Evolutionary conservation across 148 eudicot genomes (phyloP).

Genomic region (Nepenthes gracilis): DNA sequence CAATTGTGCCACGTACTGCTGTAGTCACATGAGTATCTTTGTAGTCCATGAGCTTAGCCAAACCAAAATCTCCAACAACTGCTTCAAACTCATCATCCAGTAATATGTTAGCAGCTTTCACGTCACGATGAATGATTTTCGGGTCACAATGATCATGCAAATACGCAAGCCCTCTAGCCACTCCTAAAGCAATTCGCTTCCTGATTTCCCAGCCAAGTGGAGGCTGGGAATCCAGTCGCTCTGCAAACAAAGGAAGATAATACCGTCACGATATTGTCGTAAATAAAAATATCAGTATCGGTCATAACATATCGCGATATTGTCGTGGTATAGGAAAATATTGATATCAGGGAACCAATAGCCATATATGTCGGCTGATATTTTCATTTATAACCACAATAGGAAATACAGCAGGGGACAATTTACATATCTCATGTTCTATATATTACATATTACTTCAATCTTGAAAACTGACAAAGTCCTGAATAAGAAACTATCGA

Average conservation of each 20-base stretch:
- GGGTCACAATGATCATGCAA: slow-evolving; percentile 54
- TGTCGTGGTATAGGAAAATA: too few relatives aligned
- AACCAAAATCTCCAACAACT: slow-evolving; percentile 56
- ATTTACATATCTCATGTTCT: too few relatives aligned
- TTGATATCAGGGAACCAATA: too few relatives aligned
- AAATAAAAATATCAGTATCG: too few relatives aligned
- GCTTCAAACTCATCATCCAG: slow-evolving; percentile 68
- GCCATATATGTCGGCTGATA: too few relatives aligned
- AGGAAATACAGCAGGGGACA: too few relatives aligned
- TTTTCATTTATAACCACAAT: too few relatives aligned
- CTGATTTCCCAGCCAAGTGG: slow-evolving; percentile 53
- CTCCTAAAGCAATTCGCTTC: slow-evolving; percentile 41
- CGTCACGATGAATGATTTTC: slow-evolving; percentile 58
- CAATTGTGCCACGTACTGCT: slow-evolving; percentile 51
- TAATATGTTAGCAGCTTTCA: slow-evolving; percentile 59
- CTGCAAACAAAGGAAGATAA: slow-evolving; percentile 13
- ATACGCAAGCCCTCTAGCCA: slow-evolving; percentile 56
- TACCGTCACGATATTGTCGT: neutral
- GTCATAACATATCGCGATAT: too few relatives aligned
- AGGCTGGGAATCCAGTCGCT: slow-evolving; percentile 25
- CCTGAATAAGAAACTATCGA: too few relatives aligned
- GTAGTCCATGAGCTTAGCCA: slow-evolving; percentile 55
- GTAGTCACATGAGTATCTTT: slow-evolving; percentile 62
- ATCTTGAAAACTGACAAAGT: too few relatives aligned
- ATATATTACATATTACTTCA: too few relatives aligned